Evolutionary conservation across 1,139 yeast genomes (phyloP).

Genomic region (Diutina neorugosa): DNA sequence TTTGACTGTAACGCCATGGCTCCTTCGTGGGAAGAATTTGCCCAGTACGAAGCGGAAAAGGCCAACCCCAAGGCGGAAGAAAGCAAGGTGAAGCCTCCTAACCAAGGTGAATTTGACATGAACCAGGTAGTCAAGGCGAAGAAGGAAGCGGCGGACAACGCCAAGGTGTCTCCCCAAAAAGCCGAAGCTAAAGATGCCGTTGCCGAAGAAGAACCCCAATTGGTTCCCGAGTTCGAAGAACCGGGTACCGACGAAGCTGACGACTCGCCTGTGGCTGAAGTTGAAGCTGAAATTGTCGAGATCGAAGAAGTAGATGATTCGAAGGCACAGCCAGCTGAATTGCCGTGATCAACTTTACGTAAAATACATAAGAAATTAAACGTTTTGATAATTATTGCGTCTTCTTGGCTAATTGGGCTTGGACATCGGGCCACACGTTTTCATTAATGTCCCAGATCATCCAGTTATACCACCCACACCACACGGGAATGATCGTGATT

Average conservation of each 20-base stretch:
- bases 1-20: conserved; percentile 62
- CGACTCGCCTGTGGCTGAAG: conserved; percentile 4
- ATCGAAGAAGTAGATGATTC: not conserved
- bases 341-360: not conserved
- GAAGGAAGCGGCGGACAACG: not conserved
- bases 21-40: conserved; percentile 14
- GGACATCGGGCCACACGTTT: conserved; percentile 17
- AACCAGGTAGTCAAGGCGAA: not conserved
- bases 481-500: conserved; percentile 51
- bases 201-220: not conserved
- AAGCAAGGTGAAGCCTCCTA: not conserved
- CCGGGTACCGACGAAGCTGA: not conserved
- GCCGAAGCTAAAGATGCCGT: not conserved
- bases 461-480: conserved; percentile 36
- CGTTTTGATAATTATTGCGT: not conserved
- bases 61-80: not conserved
- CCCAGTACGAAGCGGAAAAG: not conserved
- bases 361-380: not conserved
- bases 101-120: not conserved
- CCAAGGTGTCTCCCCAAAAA: not conserved
- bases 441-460: conserved; percentile 31
- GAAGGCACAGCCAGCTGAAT: conserved; percentile 1
- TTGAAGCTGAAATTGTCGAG: not conserved
- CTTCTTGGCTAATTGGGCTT: conserved; percentile 9
- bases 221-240: conserved; percentile 3